Evolutionary conservation across 257 asterid species (phyloP), one percentile per base, ranked within the genome.

Genomic region (Haberlea rhodopensis): DNA sequence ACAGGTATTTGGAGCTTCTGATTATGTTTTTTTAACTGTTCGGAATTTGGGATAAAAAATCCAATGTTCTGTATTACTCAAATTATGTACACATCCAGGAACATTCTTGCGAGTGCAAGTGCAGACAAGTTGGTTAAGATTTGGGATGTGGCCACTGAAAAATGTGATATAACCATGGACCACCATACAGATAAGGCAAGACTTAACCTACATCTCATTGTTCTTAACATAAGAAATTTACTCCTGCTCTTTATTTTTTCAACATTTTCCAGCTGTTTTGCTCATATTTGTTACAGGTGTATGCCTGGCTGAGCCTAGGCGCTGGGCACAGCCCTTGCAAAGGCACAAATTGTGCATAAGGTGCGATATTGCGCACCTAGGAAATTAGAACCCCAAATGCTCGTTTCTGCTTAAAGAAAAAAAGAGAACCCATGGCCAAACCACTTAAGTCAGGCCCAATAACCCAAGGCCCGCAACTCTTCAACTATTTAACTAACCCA

Each of bases 101-200:
- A 94, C 73, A 62, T 90, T 62, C 91, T 94, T 63, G 96, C 96
- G 20, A 92, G 96, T 79, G 97, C 94, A 31, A 84, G 96, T 78
- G 96, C 95, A 2, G 99, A 90, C 83, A 86, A 87, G 62, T 69
- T 80, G 77, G 96, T 94, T 57, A 87, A 87, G 80, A 76, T 90
- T 71, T 87, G 96, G 99, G 95, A 94, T 53, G 83, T 87, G 73
- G 81, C 88, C 51, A 86, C 90, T 45, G 85, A 80, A 83, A 77
- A 82, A 11, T 94, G 99, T 76, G 74, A 60, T 64, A 45, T 81
- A 72, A 87, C 96, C 60, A 78, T 87, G 89, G 92, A 83, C 5
- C 79, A 90, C 75, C 99, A 90, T 59, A 80, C 88, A 18, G 96
- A 94, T 79, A 87, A 86, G 95, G 98, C 78, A 79, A 77, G 85